Conservation (phyloP, 2,329 filamentous ascomycete species). For the Davidsoniella virescens region DNA sequence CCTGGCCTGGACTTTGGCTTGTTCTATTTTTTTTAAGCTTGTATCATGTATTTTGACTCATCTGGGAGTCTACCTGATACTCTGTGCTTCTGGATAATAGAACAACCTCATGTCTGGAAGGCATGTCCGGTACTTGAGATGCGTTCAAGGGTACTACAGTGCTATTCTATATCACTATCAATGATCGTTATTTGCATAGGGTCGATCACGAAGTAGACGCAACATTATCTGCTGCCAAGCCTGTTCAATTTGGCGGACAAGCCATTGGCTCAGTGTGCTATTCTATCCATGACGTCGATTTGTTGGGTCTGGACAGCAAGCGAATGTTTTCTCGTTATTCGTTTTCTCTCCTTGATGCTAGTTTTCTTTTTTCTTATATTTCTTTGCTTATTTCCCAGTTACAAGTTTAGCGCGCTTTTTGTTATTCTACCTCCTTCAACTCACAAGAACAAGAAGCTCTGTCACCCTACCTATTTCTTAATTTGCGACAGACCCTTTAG, state of each 20-base stretch:
- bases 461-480: too few species aligned
- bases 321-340: too few species aligned
- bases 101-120: constrained; percentile 21
- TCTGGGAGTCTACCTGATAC: constrained; percentile 11
- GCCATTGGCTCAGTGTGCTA: too few species aligned
- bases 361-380: too few species aligned
- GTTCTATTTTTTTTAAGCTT: not conserved
- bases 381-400: too few species aligned
- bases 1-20: constrained; percentile 7
- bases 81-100: not conserved
- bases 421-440: constrained; percentile 3
- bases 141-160: constrained; percentile 8
- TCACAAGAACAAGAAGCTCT: too few species aligned
- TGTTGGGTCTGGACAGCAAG: too few species aligned
- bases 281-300: too few species aligned
- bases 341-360: too few species aligned
- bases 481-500: too few species aligned
- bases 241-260: constrained; percentile 4
- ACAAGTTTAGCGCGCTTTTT: not conserved
- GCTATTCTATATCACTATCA: not conserved
- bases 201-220: too few species aligned
- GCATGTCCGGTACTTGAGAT: constrained; percentile 23
- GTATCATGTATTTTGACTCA: constrained; percentile 11
- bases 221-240: not conserved
- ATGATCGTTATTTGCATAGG: too few species aligned